Conservation (phyloP, 2,329 filamentous ascomycete genomes). For the Penicillium occitanis region DNA sequence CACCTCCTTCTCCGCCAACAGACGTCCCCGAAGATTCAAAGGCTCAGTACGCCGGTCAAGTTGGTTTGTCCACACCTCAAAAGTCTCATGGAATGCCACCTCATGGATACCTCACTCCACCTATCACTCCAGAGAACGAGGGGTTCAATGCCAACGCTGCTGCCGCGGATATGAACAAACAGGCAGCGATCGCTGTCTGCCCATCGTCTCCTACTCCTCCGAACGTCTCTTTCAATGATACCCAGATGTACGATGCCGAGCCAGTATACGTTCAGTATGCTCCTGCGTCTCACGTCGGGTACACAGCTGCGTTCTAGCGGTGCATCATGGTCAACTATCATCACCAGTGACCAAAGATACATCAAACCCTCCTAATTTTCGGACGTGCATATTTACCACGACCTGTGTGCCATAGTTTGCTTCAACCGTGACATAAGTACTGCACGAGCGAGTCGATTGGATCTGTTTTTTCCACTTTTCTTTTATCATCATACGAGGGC, state of each 20-base stretch:
- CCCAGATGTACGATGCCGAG: conserved; percentile 39
- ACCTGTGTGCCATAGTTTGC: conserved; percentile 26
- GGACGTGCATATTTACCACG: conserved; percentile 17
- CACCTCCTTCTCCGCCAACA: conserved; percentile 43
- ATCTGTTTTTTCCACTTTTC: conserved; percentile 19
- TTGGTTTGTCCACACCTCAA: conserved; percentile 46
- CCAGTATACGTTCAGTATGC: conserved; percentile 37
- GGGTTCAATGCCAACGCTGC: conserved; percentile 35
- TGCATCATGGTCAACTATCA: not conserved
- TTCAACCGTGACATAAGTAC: conserved; percentile 16
- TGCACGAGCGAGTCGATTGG: conserved; percentile 19
- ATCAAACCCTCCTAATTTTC: not conserved
- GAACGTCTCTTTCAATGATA: conserved; percentile 38
- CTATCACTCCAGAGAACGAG: conserved; percentile 49
- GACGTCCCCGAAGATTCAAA: conserved; percentile 39
- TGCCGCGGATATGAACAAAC: conserved; percentile 33
- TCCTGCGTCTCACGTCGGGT: conserved; percentile 36
- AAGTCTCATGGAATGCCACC: conserved; percentile 36
- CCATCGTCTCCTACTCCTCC: conserved; percentile 41
- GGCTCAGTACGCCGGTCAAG: conserved; percentile 39
- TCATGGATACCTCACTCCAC: conserved; percentile 50
- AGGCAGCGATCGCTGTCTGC: conserved; percentile 31
- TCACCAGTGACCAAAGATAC: conserved; percentile 6
- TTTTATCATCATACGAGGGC: conserved; percentile 18
- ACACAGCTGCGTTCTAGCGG: conserved; percentile 33